Conservation (phyloP, 2,329 filamentous ascomycete species). For the Aspergillus sp. region DNA sequence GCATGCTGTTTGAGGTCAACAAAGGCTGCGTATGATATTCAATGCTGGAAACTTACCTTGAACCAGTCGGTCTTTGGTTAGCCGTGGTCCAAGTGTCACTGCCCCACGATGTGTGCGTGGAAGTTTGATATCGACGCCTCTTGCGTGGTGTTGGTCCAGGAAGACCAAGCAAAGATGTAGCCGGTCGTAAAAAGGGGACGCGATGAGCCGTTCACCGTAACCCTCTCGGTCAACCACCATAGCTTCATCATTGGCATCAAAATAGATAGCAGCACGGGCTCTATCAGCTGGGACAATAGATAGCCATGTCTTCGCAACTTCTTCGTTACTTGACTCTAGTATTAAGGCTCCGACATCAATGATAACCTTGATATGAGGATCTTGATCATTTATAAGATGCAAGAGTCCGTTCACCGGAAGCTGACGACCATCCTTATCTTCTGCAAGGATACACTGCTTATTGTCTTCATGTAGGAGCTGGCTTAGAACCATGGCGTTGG, state of each 20-base stretch:
- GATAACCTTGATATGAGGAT: constrained; percentile 44
- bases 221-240: constrained; percentile 28
- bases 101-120: constrained; percentile 60
- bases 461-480: constrained; percentile 59
- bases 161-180: constrained; percentile 63
- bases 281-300: background rate
- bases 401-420: constrained; percentile 19
- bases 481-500: constrained; percentile 64
- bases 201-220: constrained; percentile 43
- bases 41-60: constrained; percentile 53
- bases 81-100: constrained; percentile 62
- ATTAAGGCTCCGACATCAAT: constrained; percentile 71
- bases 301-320: constrained; percentile 58
- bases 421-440: constrained; percentile 14
- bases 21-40: too few relatives aligned
- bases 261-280: constrained; percentile 55
- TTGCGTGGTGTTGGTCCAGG: constrained; percentile 67
- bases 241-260: constrained; percentile 38
- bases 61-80: constrained; percentile 68
- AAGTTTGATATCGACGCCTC: constrained; percentile 67
- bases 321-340: constrained; percentile 59
- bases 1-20: too few relatives aligned
- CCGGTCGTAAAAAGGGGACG: constrained; percentile 57
- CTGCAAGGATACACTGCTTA: background rate
- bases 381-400: constrained; percentile 19